Conservation (phyloP, 768 basidiomycete species). For the Auricularia heimuer region DNA sequence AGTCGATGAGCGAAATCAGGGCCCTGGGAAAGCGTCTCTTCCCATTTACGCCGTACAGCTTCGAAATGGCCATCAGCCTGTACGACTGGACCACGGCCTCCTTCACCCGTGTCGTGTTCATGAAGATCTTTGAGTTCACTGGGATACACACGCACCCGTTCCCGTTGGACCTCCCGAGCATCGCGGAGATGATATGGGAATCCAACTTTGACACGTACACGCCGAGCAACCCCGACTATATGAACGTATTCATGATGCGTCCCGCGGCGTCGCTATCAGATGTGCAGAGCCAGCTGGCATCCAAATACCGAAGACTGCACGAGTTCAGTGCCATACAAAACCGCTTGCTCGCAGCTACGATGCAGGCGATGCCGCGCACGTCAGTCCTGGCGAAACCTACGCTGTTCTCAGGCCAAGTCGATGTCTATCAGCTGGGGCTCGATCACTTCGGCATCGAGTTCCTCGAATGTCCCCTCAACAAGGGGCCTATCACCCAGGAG, state of each 20-base stretch:
- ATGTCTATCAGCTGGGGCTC: conserved; percentile 8
- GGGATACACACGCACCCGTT: conserved; percentile 2
- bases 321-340: conserved; percentile 9
- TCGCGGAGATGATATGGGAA: conserved; percentile 8
- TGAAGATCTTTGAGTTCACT: conserved; percentile 11
- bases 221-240: conserved; percentile 6
- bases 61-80: conserved; percentile 3
- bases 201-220: conserved; percentile 5
- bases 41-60: conserved; percentile 10
- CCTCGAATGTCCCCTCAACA: neutral
- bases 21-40: neutral
- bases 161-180: conserved; percentile 6
- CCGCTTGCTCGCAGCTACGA: conserved; percentile 7
- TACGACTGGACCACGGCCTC: neutral
- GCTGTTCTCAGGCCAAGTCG: conserved; percentile 10
- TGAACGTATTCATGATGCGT: conserved; percentile 11
- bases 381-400: conserved; percentile 1
- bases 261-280: neutral
- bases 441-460: conserved; percentile 4
- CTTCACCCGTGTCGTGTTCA: conserved; percentile 8
- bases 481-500: neutral
- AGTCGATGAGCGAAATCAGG: neutral
- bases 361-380: conserved; percentile 8
- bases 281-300: neutral
- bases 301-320: conserved; percentile 1